These are phyloP conservation scores for Microsporum audouinii DNA, from an alignment of 2,329 filamentous ascomycete genomes.

Conservation along the genomic window DNA sequence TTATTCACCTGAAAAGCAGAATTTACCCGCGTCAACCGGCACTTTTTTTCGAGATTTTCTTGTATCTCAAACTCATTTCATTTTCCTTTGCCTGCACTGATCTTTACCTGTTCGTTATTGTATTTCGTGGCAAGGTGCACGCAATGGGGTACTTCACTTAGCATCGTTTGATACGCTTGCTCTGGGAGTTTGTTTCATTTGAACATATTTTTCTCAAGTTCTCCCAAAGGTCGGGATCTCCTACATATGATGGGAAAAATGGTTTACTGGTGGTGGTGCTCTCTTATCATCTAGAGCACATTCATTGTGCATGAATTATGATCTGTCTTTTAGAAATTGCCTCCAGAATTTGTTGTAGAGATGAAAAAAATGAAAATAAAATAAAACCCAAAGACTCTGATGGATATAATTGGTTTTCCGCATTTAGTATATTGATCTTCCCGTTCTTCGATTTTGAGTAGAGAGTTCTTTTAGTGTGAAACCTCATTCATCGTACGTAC, in stretches of 20 bases:
- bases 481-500: too few species aligned
- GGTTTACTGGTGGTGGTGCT: not conserved
- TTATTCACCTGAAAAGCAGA: not conserved
- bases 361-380: not conserved
- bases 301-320: not conserved
- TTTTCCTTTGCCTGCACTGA: not conserved
- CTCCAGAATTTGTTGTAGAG: not conserved
- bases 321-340: not conserved
- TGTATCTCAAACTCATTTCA: not conserved
- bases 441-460: too few species aligned
- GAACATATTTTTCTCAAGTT: conserved; percentile 1
- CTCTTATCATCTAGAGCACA: not conserved
- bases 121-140: not conserved
- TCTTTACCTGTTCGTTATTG: not conserved
- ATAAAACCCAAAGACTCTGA: not conserved
- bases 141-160: not conserved
- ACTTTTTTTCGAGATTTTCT: not conserved
- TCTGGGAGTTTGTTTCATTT: not conserved
- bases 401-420: not conserved
- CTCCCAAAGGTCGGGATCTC: not conserved
- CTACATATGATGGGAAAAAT: conserved; percentile 3
- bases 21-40: not conserved
- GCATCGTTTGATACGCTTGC: conserved; percentile 2
- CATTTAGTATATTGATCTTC: too few species aligned
- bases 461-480: too few species aligned